phyloP scores from a whole-genome alignment of 2,329 filamentous ascomycete species.

The Ophiostoma fasciatum region DNA sequence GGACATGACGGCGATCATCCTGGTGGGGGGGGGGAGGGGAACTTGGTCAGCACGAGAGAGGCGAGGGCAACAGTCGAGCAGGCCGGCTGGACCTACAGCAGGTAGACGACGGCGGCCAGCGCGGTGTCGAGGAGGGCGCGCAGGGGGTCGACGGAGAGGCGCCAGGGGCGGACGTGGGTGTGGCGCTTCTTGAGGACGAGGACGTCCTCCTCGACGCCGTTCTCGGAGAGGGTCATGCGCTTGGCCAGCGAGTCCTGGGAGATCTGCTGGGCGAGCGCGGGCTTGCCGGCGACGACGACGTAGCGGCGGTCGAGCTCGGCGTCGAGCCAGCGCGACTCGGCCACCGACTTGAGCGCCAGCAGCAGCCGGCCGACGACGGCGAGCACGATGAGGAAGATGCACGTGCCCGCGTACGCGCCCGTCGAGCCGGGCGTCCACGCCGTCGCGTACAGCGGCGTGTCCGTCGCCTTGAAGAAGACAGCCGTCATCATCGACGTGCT shows the following conservation, averaged over 20 bases:
- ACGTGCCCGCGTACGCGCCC: slow-evolving; percentile 72
- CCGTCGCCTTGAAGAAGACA: slow-evolving; percentile 41
- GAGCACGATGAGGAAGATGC: slow-evolving; percentile 77
- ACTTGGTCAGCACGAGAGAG: neutral
- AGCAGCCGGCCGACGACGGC: slow-evolving; percentile 54
- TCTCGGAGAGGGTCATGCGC: slow-evolving; percentile 47
- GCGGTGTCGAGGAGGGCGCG: slow-evolving; percentile 56
- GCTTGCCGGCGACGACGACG: slow-evolving; percentile 54
- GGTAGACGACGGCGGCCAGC: slow-evolving; percentile 64
- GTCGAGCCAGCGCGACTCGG: slow-evolving; percentile 51
- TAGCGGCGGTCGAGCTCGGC: slow-evolving; percentile 61
- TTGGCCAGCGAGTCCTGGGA: slow-evolving; percentile 46
- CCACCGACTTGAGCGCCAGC: slow-evolving; percentile 54
- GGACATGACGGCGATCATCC: slow-evolving; percentile 85
- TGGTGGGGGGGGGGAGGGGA: slow-evolving; percentile 28
- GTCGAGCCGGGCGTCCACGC: slow-evolving; percentile 58
- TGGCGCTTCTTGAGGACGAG: slow-evolving; percentile 50
- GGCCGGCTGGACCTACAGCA: slow-evolving; percentile 73
- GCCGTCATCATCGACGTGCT: slow-evolving; percentile 10
- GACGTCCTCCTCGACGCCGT: slow-evolving; percentile 70
- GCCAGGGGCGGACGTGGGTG: slow-evolving; percentile 50
- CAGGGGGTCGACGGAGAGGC: slow-evolving; percentile 64
- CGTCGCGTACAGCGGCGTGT: slow-evolving; percentile 40
- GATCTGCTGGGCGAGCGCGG: slow-evolving; percentile 42
- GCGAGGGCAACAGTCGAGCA: slow-evolving; percentile 17